These are phyloP conservation scores for Suhomyces pyralidae DNA, from an alignment of 805 yeast species.

Conservation along the genomic window DNA sequence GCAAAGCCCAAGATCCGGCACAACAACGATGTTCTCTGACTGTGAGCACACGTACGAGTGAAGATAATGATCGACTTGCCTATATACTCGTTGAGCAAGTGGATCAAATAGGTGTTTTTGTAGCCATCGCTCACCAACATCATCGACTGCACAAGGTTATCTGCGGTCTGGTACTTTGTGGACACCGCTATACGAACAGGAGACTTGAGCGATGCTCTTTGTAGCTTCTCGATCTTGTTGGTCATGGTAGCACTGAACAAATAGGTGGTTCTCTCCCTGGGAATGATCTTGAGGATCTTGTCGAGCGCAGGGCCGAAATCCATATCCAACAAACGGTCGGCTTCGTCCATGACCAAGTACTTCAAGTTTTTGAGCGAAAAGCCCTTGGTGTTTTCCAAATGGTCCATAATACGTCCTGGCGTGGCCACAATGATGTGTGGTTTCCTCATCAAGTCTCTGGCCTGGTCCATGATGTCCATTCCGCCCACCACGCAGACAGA, in stretches of 20 bases:
- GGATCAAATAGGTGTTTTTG: constrained; percentile 83
- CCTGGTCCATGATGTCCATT: constrained; percentile 97
- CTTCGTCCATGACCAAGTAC: constrained; percentile 93
- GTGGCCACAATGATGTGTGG: constrained; percentile 96
- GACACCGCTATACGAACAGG: constrained; percentile 93
- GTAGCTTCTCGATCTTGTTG: constrained; percentile 88
- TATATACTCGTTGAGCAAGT: constrained; percentile 72
- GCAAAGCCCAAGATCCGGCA: constrained; percentile 79
- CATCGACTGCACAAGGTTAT: constrained; percentile 83
- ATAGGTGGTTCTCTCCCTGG: constrained; percentile 78
- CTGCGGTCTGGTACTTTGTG: constrained; percentile 87
- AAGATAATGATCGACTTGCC: constrained; percentile 90
- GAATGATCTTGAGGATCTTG: constrained; percentile 78
- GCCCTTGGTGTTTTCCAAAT: constrained; percentile 88
- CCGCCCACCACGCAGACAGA: constrained; percentile 93
- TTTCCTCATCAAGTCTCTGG: constrained; percentile 86
- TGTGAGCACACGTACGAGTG: constrained; percentile 92
- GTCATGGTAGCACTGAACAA: constrained; percentile 97
- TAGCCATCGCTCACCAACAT: constrained; percentile 91
- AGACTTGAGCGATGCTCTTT: constrained; percentile 82
- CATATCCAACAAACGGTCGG: constrained; percentile 91
- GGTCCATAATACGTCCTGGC: constrained; percentile 92
- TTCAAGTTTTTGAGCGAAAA: constrained; percentile 75
- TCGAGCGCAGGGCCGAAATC: constrained; percentile 95
- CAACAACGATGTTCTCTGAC: constrained; percentile 83